Evolutionary conservation across 78 protist genomes (phyloP).

Genomic region (Dictyostelium intermedium): DNA sequence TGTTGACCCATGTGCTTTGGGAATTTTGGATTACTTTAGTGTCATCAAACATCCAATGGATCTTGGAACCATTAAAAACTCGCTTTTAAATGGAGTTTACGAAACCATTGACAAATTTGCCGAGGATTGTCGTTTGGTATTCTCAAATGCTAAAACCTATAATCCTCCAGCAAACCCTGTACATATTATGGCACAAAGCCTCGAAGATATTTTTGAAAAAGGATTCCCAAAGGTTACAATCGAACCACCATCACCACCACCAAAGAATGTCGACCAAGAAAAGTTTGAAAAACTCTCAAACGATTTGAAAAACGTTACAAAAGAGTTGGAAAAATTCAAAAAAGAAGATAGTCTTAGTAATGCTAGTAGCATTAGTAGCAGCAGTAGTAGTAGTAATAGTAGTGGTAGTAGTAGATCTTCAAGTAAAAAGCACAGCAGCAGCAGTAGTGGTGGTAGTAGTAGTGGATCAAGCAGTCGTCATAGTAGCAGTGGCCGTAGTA

Average conservation of each 20-base stretch:
- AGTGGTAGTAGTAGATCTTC: neutral
- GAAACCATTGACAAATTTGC: constrained; percentile 34
- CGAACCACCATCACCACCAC: constrained; percentile 20
- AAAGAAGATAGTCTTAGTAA: neutral
- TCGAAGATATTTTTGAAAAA: constrained; percentile 59
- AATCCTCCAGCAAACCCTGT: constrained; percentile 69
- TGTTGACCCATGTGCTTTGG: constrained; percentile 89
- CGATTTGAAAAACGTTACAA: constrained; percentile 30
- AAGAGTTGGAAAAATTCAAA: constrained; percentile 53
- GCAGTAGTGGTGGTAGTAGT: neutral
- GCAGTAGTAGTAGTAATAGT: neutral
- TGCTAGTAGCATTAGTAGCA: neutral
- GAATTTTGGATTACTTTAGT: constrained; percentile 88
- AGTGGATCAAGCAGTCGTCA: neutral
- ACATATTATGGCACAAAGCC: constrained; percentile 65
- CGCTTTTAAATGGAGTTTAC: constrained; percentile 58
- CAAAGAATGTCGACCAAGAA: constrained; percentile 11
- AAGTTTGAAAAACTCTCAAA: constrained; percentile 40
- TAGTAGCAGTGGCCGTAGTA: neutral
- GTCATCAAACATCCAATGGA: constrained; percentile 94
- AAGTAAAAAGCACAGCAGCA: neutral
- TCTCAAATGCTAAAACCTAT: constrained; percentile 61
- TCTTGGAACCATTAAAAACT: constrained; percentile 87
- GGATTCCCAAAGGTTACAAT: constrained; percentile 15
- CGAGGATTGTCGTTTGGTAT: constrained; percentile 56